Evolutionary conservation across 108 stramenopile genomes (phyloP), one percentile per base, ranked within the genome.

Genomic region (Cyclotella kingstonii): DNA sequence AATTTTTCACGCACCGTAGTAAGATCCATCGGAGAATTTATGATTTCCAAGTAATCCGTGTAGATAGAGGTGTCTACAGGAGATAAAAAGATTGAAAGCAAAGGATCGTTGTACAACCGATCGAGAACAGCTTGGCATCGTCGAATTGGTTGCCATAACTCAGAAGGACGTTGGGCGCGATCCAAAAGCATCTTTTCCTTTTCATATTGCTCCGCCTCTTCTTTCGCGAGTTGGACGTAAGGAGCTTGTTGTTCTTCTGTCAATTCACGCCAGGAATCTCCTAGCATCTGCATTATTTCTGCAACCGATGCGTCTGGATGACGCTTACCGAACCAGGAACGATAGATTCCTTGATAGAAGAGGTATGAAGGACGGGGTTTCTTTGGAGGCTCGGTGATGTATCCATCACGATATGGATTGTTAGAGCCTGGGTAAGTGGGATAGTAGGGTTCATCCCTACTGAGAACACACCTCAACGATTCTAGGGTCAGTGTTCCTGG

Each of bases 1-100:
- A 92, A 60, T 27, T 80, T 89, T 25, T 60, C 60, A 8, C 87
- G 78, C 15, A 93, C 84, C 0, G 90, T 94, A n/a, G 72, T 60
- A 29, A 96, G 86, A 79, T 96, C 95, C 96, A 95, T 94, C 22
- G 94, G 94, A 22, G 63, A 53, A 50, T 93, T 85, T 8, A 94
- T 80, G 7, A 87, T 45, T 14, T 95, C 90, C 35, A 79, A 73
- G 68, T 96, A 96, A 63, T 93, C 89, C 7, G 88, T 75, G 60
- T 88, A 93, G 1, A 80, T 78, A 15, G 78, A 62, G 2, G 76
- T 48, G 49, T 93, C 87, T 2, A 95, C 96, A 15, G 96, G 92
- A 26, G 91, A 87, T 40, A 89, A 61, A 63, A 96, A 96, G 33
- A 93, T 89, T 21, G 89, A 62, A 8, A 94, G 87, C 56, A 94